Evolutionary conservation across 495 filamentous ascomycete genomes (phyloP), one percentile per base, ranked within the genome.

Genomic region (Penicillium canariense): DNA sequence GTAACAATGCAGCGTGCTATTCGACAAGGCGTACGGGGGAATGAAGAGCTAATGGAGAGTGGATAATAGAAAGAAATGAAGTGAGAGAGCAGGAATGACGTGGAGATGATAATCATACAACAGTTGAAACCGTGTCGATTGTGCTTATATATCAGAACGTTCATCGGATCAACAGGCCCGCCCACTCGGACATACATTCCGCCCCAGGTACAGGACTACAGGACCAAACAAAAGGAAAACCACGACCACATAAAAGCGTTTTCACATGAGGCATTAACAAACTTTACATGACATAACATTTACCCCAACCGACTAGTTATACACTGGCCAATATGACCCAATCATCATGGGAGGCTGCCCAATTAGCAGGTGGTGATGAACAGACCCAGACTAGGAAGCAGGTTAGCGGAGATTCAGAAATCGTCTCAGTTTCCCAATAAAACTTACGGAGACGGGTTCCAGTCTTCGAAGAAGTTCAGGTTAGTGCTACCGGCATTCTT

Each of bases 401-500:
- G 11, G 60, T 75, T 69, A 74, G 66, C 47, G 15, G 12, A 45
- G 18, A 30, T 30, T 56, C n/a, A 3, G 2, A 35, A 8, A 17
- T n/a, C 23, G 8, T 12, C 25, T n/a, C n/a, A 8, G 8, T 12
- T 25, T 12, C 1, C 4, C 4, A 6, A 6, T 17, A 18, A 18
- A 18, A 72, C 73, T 60, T 69, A 75, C 60, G 86, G 81, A 48
- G 73, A 72, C 20, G 81, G 81, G 58, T 81, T 83, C 54, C 64
- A 83, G 63, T 87, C 81, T 64, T 90, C 74, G 67, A 85, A 84
- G 60, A 81, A 89, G 48, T 82, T 68, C n/a, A 90, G 61, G 39
- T 77, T 60, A 17, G 83, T 78, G 52, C 65, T 70, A 26, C 78
- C 81, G 15, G 73, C 72, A 9, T 69, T 72, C 58, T 74, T 81